Percentiles rank a stretch among this genome's conserved stretches.
Evolutionary conservation across 2,329 filamentous ascomycete genomes (phyloP).

Genomic region (Fusarium verrucosum): DNA sequence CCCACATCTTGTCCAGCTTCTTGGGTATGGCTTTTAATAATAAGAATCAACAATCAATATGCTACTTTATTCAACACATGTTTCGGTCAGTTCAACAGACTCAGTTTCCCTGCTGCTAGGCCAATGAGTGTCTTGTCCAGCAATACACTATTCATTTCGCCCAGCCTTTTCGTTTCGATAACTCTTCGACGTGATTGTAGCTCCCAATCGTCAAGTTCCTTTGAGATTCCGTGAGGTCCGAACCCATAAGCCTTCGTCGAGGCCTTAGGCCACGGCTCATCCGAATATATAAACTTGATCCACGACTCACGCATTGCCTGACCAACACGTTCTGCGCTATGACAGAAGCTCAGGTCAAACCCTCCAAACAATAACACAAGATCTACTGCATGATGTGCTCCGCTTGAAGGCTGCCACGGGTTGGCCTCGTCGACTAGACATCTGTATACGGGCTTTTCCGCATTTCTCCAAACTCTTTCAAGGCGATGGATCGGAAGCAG

Average conservation of each 20-base stretch:
- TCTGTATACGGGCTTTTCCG: slow-evolving; percentile 49
- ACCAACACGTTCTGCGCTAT: slow-evolving; percentile 47
- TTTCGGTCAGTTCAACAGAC: slow-evolving; percentile 50
- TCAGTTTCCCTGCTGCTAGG: slow-evolving; percentile 51
- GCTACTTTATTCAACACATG: too few relatives aligned
- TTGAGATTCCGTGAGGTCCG: slow-evolving; percentile 51
- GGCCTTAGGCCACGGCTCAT: slow-evolving; percentile 48
- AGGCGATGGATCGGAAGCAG: slow-evolving; percentile 37
- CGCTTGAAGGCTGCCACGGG: slow-evolving; percentile 57
- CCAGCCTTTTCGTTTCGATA: slow-evolving; percentile 23
- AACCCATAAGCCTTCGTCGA: slow-evolving; percentile 32
- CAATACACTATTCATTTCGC: slow-evolving; percentile 40
- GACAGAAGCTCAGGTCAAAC: slow-evolving; percentile 50
- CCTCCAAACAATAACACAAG: slow-evolving; percentile 56
- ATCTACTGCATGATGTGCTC: slow-evolving; percentile 59
- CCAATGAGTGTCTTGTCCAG: slow-evolving; percentile 39
- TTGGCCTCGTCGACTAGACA: slow-evolving; percentile 58
- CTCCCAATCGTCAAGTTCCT: slow-evolving; percentile 46
- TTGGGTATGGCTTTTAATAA: too few relatives aligned
- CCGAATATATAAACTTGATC: slow-evolving; percentile 51
- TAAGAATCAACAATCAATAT: too few relatives aligned
- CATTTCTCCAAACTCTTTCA: slow-evolving; percentile 11
- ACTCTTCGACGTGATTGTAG: background rate
- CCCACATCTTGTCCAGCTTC: too few relatives aligned
- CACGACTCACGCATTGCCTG: slow-evolving; percentile 52